Percentiles rank a stretch among this genome's conserved stretches.
phyloP scores from a whole-genome alignment of 352 stramenopile species.

The Globisporangium nagaii region DNA sequence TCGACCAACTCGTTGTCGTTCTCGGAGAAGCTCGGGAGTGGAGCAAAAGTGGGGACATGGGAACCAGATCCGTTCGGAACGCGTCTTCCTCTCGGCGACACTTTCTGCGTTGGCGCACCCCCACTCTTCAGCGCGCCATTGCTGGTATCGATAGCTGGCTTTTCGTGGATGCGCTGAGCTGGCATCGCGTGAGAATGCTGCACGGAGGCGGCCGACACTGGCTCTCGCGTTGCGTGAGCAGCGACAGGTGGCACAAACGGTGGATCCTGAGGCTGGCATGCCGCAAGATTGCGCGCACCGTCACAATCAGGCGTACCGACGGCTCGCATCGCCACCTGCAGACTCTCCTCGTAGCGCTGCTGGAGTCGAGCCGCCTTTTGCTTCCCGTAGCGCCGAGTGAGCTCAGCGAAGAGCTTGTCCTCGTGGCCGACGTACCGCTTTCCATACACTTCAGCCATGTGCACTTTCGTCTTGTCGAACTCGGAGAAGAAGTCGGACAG shows the following conservation, averaged over 20 bases:
- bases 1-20: not conserved
- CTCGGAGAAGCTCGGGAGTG: not conserved
- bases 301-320: not conserved
- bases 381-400: slow-evolving; percentile 57
- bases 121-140: not conserved
- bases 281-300: not conserved
- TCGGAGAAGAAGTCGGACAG: slow-evolving; percentile 58
- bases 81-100: not conserved
- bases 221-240: not conserved
- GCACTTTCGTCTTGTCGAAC: slow-evolving; percentile 50
- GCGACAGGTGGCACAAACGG: not conserved
- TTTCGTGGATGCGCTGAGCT: not conserved
- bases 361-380: slow-evolving; percentile 39
- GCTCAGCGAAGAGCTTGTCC: slow-evolving; percentile 57
- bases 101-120: not conserved
- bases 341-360: not conserved
- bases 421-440: slow-evolving; percentile 65
- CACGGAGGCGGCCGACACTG: not conserved
- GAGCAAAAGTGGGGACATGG: not conserved
- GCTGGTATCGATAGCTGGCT: not conserved
- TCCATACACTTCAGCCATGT: slow-evolving; percentile 60
- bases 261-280: not conserved
- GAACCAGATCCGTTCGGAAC: not conserved
- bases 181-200: not conserved
- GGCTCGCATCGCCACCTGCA: not conserved